These are phyloP conservation scores for Metarhizium album DNA, from an alignment of 2,329 filamentous ascomycete genomes.

Conservation along the genomic window DNA sequence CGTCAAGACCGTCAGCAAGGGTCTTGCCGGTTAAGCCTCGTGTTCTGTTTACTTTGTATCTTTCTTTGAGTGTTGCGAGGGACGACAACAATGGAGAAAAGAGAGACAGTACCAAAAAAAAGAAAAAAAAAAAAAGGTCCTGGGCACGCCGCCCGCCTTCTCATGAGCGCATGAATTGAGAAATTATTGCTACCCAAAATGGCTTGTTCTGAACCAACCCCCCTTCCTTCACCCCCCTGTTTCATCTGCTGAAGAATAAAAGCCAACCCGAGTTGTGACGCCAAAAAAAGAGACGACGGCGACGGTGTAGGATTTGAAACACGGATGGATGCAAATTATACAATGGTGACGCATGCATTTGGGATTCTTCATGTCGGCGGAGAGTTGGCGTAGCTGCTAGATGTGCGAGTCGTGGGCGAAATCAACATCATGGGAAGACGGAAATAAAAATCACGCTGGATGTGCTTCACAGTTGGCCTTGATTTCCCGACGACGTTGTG, in stretches of 20 bases:
- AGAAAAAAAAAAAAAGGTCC: neutral
- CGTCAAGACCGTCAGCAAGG: slow-evolving; percentile 56
- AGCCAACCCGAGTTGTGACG: slow-evolving; percentile 16
- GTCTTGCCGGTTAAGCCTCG: slow-evolving; percentile 29
- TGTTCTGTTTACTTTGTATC: neutral
- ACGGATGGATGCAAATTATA: slow-evolving; percentile 1
- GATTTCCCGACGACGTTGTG: neutral
- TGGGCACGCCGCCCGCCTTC: slow-evolving; percentile 8
- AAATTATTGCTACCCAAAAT: slow-evolving; percentile 11
- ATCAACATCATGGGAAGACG: neutral
- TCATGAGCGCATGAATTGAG: slow-evolving; percentile 16
- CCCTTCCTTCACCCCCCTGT: neutral
- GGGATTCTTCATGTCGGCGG: slow-evolving; percentile 1
- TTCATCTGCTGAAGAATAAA: slow-evolving; percentile 14
- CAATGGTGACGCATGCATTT: slow-evolving; percentile 2
- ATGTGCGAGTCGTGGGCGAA: neutral
- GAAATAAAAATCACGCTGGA: neutral
- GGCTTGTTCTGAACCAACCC: neutral
- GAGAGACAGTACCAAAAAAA: too few relatives aligned
- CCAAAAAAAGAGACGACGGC: slow-evolving; percentile 13
- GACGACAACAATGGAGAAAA: neutral
- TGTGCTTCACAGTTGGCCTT: neutral
- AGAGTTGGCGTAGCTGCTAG: neutral
- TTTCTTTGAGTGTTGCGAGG: neutral
- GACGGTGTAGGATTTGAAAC: neutral